Conservation (phyloP, 1,139 yeast genomes). For the Spathaspora sp. region DNA sequence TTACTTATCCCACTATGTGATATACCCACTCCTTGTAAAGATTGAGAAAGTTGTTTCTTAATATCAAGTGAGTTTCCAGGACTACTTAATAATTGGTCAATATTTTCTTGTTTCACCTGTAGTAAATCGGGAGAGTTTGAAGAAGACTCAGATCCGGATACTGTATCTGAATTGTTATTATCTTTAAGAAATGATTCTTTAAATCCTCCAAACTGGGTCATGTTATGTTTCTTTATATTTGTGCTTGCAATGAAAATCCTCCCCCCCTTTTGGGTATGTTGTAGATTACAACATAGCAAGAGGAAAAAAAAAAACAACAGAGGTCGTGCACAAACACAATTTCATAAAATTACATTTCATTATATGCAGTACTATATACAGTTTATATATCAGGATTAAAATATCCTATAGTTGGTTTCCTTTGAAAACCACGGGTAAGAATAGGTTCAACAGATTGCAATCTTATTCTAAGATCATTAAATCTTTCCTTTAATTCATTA, state of each 20-base stretch:
- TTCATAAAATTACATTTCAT: neutral
- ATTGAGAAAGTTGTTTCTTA: constrained; percentile 43
- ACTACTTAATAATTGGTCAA: constrained; percentile 29
- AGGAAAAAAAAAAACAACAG: neutral
- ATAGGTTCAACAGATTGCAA: neutral
- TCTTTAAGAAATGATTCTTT: constrained; percentile 21
- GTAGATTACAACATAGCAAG: neutral
- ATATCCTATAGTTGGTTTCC: neutral
- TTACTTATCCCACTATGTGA: constrained; percentile 38
- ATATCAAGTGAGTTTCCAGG: constrained; percentile 30
- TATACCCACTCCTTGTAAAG: constrained; percentile 27
- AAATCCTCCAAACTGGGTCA: constrained; percentile 13
- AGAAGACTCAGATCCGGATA: constrained; percentile 19
- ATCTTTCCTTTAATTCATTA: neutral
- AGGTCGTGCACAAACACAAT: constrained; percentile 8
- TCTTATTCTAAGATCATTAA: neutral
- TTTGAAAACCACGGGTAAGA: too few species aligned
- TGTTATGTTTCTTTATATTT: neutral
- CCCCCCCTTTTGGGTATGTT: neutral
- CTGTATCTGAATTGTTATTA: constrained; percentile 17
- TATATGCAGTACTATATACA: neutral
- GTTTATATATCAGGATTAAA: neutral
- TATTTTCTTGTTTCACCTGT: constrained; percentile 29
- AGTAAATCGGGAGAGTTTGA: constrained; percentile 31
- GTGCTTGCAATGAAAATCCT: neutral